Evolutionary conservation across 2,329 filamentous ascomycete species (phyloP).

Genomic region (Hyphodiscus sp.): DNA sequence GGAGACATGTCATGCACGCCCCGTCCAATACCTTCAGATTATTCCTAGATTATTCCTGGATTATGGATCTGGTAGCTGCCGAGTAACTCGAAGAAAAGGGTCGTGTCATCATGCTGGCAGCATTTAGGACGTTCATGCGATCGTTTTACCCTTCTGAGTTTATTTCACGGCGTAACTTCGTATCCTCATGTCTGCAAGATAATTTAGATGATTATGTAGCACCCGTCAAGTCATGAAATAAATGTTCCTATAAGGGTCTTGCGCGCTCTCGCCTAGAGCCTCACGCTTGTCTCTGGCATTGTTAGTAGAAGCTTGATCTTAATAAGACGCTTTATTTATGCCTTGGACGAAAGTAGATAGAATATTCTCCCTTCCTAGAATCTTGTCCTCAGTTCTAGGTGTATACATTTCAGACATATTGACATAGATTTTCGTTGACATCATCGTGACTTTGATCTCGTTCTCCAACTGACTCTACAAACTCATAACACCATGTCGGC

Average conservation of each 20-base stretch:
- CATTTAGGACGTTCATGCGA: too few species aligned
- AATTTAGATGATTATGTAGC: too few species aligned
- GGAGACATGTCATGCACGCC: too few species aligned
- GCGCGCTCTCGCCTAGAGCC: constrained; percentile 31
- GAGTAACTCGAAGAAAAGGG: too few species aligned
- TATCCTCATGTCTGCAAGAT: too few species aligned
- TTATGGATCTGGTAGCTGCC: too few species aligned
- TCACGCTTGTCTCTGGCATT: background rate
- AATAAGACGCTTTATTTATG: background rate
- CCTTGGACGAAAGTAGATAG: background rate
- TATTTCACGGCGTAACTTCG: too few species aligned
- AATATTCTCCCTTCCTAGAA: background rate
- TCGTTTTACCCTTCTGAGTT: too few species aligned
- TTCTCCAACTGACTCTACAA: background rate
- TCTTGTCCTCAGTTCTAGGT: background rate
- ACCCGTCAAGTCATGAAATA: constrained; percentile 31
- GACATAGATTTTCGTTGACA: background rate
- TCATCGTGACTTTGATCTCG: background rate
- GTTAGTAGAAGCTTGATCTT: background rate
- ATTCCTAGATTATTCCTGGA: too few species aligned
- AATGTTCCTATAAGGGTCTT: constrained; percentile 33
- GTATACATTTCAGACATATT: background rate
- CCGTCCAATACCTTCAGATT: too few species aligned
- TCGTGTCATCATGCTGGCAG: too few species aligned
- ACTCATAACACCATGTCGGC: background rate